Evolutionary conservation across 2,329 filamentous ascomycete species (phyloP).

Genomic region (Apiospora marii): DNA sequence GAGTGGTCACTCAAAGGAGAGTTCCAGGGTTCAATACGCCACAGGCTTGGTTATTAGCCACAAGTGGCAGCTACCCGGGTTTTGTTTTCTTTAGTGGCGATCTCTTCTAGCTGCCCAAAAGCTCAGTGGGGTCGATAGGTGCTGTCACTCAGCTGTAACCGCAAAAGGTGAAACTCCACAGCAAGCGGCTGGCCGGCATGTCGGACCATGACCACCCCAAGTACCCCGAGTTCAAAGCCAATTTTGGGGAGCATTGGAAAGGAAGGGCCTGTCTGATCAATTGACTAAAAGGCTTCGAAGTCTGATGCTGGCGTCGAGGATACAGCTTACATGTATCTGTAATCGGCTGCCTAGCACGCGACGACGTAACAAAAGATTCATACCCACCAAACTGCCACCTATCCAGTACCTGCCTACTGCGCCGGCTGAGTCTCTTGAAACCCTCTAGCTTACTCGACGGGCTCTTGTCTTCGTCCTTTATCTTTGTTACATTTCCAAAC

Average conservation of each 20-base stretch:
- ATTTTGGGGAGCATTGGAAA: background rate
- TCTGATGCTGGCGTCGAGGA: conserved; percentile 5
- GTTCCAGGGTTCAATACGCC: background rate
- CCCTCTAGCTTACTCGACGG: conserved; percentile 2
- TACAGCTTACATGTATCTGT: conserved; percentile 9
- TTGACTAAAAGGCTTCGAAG: background rate
- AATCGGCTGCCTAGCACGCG: conserved; percentile 12
- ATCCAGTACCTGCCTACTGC: background rate
- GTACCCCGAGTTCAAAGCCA: background rate
- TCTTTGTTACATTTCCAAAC: conserved; percentile 13
- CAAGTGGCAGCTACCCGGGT: background rate
- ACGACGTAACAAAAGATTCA: conserved; percentile 13
- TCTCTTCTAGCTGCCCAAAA: background rate
- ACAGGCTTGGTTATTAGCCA: background rate
- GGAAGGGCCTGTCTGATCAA: background rate
- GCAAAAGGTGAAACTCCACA: background rate
- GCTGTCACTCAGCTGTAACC: background rate
- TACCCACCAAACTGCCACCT: conserved; percentile 13
- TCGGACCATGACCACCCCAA: background rate
- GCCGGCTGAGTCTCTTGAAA: conserved; percentile 1
- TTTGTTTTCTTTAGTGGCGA: background rate
- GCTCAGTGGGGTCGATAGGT: conserved; percentile 4
- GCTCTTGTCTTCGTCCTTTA: background rate
- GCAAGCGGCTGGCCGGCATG: conserved; percentile 18
- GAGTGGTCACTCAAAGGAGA: background rate